These are phyloP conservation scores for Penicillium sclerotiorum DNA, from an alignment of 2,329 filamentous ascomycete species.

Conservation along the genomic window DNA sequence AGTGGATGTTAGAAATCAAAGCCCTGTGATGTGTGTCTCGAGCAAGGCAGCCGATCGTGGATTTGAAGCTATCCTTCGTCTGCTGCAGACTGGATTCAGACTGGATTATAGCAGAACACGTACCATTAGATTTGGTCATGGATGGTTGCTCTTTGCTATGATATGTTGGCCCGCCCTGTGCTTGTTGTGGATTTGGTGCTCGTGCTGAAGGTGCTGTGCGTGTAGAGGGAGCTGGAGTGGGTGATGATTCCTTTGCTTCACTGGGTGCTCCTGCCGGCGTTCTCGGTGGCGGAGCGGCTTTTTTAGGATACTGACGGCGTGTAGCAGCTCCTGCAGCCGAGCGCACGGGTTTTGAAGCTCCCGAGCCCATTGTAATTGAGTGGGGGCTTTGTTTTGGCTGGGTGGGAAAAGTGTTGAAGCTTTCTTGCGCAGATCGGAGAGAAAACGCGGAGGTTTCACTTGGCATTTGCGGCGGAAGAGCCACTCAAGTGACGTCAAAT, in stretches of 20 bases:
- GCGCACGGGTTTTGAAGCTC: conserved; percentile 59
- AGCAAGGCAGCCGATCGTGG: too few relatives aligned
- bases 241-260: conserved; percentile 31
- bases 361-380: conserved; percentile 55
- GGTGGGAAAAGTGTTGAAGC: conserved; percentile 4
- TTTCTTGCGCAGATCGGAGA: conserved; percentile 23
- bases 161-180: conserved; percentile 38
- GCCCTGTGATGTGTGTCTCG: too few relatives aligned
- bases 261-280: conserved; percentile 29
- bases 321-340: conserved; percentile 52
- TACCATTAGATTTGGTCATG: conserved; percentile 38
- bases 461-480: conserved; percentile 14
- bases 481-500: conserved; percentile 28
- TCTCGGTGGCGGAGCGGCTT: conserved; percentile 40
- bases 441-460: conserved; percentile 22
- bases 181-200: conserved; percentile 15
- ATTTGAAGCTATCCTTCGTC: too few relatives aligned
- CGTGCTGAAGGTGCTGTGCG: conserved; percentile 10
- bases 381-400: conserved; percentile 1
- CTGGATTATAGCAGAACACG: too few relatives aligned
- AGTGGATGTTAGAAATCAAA: not conserved
- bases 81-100: too few relatives aligned
- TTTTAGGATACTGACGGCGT: conserved; percentile 59
- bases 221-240: conserved; percentile 29
- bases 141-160: conserved; percentile 40